phyloP scores from a whole-genome alignment of 2,329 filamentous ascomycete species.

The Trichoderma asperellum region DNA sequence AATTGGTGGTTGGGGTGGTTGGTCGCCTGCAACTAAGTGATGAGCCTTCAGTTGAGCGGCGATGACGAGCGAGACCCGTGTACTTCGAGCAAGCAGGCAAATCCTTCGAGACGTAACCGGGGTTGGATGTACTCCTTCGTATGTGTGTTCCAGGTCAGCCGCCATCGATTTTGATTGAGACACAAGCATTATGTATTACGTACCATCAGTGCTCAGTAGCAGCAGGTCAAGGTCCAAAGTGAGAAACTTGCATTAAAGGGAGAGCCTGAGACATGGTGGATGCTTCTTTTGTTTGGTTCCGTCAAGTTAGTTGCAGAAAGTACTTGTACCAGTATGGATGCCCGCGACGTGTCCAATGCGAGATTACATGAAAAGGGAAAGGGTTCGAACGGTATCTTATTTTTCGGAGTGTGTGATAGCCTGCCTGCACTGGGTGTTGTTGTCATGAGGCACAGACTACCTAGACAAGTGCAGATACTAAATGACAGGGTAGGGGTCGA shows the following conservation, averaged over 20 bases:
- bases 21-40: slow-evolving; percentile 1
- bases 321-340: neutral
- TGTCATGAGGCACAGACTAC: slow-evolving; percentile 24
- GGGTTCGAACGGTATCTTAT: neutral
- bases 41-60: slow-evolving; percentile 7
- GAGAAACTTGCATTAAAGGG: slow-evolving; percentile 10
- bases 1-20: slow-evolving; percentile 22
- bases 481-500: neutral
- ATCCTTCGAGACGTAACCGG: slow-evolving; percentile 14
- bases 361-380: slow-evolving; percentile 13
- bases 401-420: neutral
- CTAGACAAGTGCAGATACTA: neutral
- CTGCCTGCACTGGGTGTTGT: neutral
- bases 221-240: neutral
- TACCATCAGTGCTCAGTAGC: neutral
- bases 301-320: neutral
- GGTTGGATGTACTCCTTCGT: neutral
- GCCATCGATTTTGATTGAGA: neutral
- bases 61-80: slow-evolving; percentile 10
- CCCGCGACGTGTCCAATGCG: slow-evolving; percentile 21
- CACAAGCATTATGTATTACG: slow-evolving; percentile 2
- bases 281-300: neutral
- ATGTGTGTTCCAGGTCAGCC: slow-evolving; percentile 20
- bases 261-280: neutral
- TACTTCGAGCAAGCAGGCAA: neutral